Evolutionary conservation across 1,284 basidiomycete genomes (phyloP), one percentile per base, ranked within the genome.

Genomic region (Wolfiporia cocos): DNA sequence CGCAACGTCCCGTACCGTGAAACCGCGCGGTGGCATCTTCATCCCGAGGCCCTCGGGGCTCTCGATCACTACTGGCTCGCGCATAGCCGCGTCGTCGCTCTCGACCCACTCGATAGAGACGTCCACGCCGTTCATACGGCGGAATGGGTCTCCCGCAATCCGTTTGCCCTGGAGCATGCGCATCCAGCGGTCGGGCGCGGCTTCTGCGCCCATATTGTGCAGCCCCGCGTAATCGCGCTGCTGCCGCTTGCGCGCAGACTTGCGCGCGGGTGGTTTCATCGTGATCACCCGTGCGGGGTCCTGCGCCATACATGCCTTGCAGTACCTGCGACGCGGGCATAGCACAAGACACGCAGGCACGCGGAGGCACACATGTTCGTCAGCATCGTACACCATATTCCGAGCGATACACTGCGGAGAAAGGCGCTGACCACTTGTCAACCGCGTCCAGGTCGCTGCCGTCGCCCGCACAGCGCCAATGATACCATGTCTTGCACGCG

Each of bases 1-100:
- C 0, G 86, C 90, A 1, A 98, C 82, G 54, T 94, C 84, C 37
- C 78, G 71, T 29, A 93, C 84, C 1, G 77, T 81, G 45, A 89
- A 79, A 36, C 74, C 69, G 4, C 62, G 49, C 2, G 71, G 63
- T 1, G 91, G 91, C 83, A 94, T 92, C 55, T 78, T 80, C 86
- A 94, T 88, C 15, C 85, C 88, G 21, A 92, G 64, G 5, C 89
- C 89, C 11, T 86, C 82, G 1, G 81, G 74, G n/a, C 64, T 59
- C 58, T 85, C 81, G 42, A 92, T 74, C 14, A 92, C 63, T 43
- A 92, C 73, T 3, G 88, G 88, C 48, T 90, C 87, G 33, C 63
- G 74, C 76, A 92, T 74, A 2, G 86, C 86, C 41, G 59, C 64
- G 22, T 78, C 73, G 54, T 90, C 81, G 15, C 56, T 70, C 49